Evolutionary conservation across 2,329 filamentous ascomycete genomes (phyloP), one percentile per base, ranked within the genome.

Genomic region (Juglanconis juglandina): DNA sequence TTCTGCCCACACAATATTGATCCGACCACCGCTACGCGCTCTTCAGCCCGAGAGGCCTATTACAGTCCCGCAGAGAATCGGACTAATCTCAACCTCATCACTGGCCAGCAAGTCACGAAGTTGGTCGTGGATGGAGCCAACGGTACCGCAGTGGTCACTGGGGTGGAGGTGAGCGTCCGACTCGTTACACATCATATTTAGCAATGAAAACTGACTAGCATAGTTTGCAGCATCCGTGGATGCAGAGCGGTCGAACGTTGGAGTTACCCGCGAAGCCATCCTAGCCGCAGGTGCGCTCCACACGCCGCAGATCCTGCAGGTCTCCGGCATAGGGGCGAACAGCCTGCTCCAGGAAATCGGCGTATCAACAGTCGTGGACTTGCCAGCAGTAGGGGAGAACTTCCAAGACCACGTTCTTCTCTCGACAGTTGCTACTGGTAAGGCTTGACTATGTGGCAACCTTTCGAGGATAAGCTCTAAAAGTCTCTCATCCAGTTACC

Each of bases 301-400:
- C 59, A 77, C 75, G 3, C 77, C 77, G 2, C 72, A 78, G 39
- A 68, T 80, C 24, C 68, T 80, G 2, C 75, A 79, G 64, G 64
- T 76, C 3, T 77, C 73, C 17, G 77, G 77, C 0, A 73, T 79
- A 34, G 77, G 78, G 1, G 68, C 73, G 0, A 65, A 64, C 14
- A 65, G 65, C 2, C 67, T 77, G 11, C 67, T 78, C 6, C 63
- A 66, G n/a, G 62, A 67, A 33, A 71, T 81, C 61, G 72, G 75
- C 6, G 86, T 87, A 59, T 70, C 76, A 0, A 76, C 85, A 2
- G 66, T 85, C 49, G 73, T 77, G 1, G 79, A 88, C 64, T 75
- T 85, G 1, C 85, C 84, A 0, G 86, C 84, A 42, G 85, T 89
- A 6, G 86, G 86, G 4, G 79, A 76, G 33, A 76, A 76, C 62